phyloP scores from a whole-genome alignment of 345 rosid genomes.

The Boechera stricta region DNA sequence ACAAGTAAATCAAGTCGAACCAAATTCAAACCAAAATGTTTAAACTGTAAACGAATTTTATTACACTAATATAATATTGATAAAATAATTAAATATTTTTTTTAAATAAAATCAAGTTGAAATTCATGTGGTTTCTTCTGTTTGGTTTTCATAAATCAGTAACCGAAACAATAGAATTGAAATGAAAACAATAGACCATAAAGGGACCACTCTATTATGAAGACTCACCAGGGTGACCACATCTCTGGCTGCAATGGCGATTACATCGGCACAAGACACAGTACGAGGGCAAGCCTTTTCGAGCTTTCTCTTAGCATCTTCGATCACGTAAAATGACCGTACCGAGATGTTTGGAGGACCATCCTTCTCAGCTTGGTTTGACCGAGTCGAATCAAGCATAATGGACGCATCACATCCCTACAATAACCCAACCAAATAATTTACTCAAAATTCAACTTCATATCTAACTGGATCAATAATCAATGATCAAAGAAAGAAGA shows the following conservation, averaged over 20 bases:
- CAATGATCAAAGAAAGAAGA: background rate
- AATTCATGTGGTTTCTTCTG: too few relatives aligned
- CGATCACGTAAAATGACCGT: slow-evolving; percentile 77
- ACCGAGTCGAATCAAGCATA: slow-evolving; percentile 63
- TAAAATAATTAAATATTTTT: too few relatives aligned
- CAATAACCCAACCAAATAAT: slow-evolving; percentile 13
- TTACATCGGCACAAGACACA: slow-evolving; percentile 75
- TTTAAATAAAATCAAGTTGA: too few relatives aligned
- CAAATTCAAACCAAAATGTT: background rate
- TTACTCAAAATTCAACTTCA: background rate
- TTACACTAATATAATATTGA: too few relatives aligned
- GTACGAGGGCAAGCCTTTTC: slow-evolving; percentile 69
- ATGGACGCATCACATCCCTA: slow-evolving; percentile 92
- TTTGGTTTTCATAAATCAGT: too few relatives aligned
- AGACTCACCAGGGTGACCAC: slow-evolving; percentile 62
- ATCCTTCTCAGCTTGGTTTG: slow-evolving; percentile 84
- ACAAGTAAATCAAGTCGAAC: background rate
- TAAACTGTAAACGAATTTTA: background rate
- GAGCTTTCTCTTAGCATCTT: slow-evolving; percentile 73
- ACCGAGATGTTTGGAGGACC: slow-evolving; percentile 81
- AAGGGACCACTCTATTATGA: background rate
- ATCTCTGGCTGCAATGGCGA: slow-evolving; percentile 85
- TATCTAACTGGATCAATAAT: background rate
- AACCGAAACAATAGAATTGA: too few relatives aligned
- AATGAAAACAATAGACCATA: background rate